Evolutionary conservation across 169 alveolate genomes (phyloP).

Genomic region (Cryptosporidium sp.): DNA sequence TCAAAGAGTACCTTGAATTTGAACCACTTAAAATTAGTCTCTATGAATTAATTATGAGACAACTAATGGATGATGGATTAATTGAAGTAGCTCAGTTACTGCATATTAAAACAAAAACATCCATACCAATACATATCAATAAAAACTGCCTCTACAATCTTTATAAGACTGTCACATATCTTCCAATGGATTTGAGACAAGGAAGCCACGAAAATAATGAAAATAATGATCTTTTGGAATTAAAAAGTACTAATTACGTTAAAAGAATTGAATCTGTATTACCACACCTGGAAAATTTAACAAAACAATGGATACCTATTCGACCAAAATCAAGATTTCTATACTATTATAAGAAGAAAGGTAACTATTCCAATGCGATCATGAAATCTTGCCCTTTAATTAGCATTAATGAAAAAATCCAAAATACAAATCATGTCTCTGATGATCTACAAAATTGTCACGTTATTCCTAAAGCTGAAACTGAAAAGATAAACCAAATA

Average conservation of each 20-base stretch:
- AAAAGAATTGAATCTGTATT: slow-evolving; percentile 51
- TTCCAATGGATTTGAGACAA: slow-evolving; percentile 62
- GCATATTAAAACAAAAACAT: slow-evolving; percentile 48
- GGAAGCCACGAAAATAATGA: slow-evolving; percentile 18
- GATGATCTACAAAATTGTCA: no score
- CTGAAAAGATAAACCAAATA: neutral
- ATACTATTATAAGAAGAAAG: slow-evolving; percentile 14
- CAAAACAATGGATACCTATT: slow-evolving; percentile 70
- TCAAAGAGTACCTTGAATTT: slow-evolving; percentile 41
- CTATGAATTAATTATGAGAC: slow-evolving; percentile 62
- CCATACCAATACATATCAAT: slow-evolving; percentile 38
- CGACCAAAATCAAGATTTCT: slow-evolving; percentile 29
- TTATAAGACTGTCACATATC: slow-evolving; percentile 54
- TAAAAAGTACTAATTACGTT: slow-evolving; percentile 53
- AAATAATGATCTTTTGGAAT: slow-evolving; percentile 42
- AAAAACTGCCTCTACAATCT: slow-evolving; percentile 43
- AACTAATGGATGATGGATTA: slow-evolving; percentile 66
- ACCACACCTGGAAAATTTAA: slow-evolving; percentile 53
- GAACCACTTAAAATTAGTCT: slow-evolving; percentile 67
- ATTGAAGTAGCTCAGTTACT: slow-evolving; percentile 60
- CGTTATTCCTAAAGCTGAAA: no score
- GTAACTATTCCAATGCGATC: slow-evolving; percentile 11
- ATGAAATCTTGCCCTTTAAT: neutral
- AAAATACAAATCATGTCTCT: neutral
- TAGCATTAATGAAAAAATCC: neutral